Evolutionary conservation across 352 stramenopile genomes (phyloP), one percentile per base, ranked within the genome.

Genomic region (Phytophthora agathidicida): DNA sequence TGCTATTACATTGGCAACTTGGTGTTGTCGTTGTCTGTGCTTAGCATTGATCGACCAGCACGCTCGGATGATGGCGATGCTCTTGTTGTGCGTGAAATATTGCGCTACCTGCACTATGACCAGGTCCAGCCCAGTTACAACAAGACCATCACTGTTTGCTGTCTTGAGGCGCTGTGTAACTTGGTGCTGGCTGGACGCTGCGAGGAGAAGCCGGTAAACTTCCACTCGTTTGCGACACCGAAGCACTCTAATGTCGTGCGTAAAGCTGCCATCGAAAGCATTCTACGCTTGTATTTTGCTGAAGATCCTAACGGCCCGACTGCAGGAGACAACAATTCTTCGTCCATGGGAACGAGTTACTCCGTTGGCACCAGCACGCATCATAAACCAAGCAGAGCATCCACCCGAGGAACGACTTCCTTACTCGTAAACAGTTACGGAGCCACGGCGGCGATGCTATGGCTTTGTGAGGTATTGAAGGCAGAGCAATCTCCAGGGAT

Each of bases 1-100:
- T 93, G 83, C 35, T 94, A 91, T 50, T 94, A 93, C 78, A 71
- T 95, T 39, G 83, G 84, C 20, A 86, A 76, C 42, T 81, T 92
- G 9, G 79, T 95, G 17, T 30, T 94, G 7, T 85, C 84, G 32
- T 59, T 94, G 3, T 94, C 84, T 7, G 65, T 87, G 7, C 59
- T 95, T 8, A 81, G 57, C 23, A 66, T 94, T 26, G 86, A 94
- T 43, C 72, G 73, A 0, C 67, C 82, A 14, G 32, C 75, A n/a
- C 64, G 77, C 11, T 75, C 73, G n/a, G 71, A 57, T 3, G 77
- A 67, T 3, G 61, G 60, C 5, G 77, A 91, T 42, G 59, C 58
- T 19, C 56, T 75, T 17, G 75, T 93, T 2, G 80, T 92, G 23
- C 68, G 70, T 23, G 83, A 94, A 45, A 93, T 93, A 22, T 38